Evolutionary conservation across 1,139 yeast genomes (phyloP).

Genomic region (Pichia sp.): DNA sequence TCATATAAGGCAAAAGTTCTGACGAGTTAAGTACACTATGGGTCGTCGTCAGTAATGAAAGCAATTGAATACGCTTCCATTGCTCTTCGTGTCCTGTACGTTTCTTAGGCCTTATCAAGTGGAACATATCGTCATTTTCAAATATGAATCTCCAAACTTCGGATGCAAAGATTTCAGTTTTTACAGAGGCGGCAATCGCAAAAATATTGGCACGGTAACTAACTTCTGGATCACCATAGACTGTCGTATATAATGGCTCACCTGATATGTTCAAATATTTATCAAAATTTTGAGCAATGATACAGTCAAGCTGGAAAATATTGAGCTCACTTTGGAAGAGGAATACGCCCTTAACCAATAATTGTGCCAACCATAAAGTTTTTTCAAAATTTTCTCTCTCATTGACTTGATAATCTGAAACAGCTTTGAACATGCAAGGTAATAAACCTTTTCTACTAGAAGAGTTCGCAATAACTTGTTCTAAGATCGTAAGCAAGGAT

Average conservation of each 20-base stretch:
- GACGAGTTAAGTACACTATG: conserved; percentile 29
- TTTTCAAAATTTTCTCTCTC: conserved; percentile 35
- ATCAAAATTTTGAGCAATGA: conserved; percentile 52
- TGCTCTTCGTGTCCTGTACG: conserved; percentile 68
- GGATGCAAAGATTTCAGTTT: conserved; percentile 36
- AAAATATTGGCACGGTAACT: conserved; percentile 49
- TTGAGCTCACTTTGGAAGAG: conserved; percentile 54
- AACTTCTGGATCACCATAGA: conserved; percentile 60
- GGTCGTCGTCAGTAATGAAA: conserved; percentile 46
- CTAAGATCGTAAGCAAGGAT: conserved; percentile 37
- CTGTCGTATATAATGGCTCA: conserved; percentile 40
- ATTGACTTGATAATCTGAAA: conserved; percentile 41
- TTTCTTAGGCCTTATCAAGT: conserved; percentile 46
- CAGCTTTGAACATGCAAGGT: conserved; percentile 48
- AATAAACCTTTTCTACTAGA: conserved; percentile 65
- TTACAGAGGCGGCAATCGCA: conserved; percentile 39
- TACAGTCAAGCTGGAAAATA: conserved; percentile 55
- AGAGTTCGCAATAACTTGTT: conserved; percentile 46
- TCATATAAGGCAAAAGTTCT: conserved; percentile 24
- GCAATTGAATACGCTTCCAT: conserved; percentile 54
- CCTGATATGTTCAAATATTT: conserved; percentile 30
- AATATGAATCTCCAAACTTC: conserved; percentile 42
- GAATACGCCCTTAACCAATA: conserved; percentile 44
- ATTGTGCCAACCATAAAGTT: conserved; percentile 50
- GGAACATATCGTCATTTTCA: conserved; percentile 37